Percentiles rank a stretch among this genome's conserved stretches.
phyloP scores from a whole-genome alignment of 2,329 filamentous ascomycete genomes.

The Hypoxylon sp. region DNA sequence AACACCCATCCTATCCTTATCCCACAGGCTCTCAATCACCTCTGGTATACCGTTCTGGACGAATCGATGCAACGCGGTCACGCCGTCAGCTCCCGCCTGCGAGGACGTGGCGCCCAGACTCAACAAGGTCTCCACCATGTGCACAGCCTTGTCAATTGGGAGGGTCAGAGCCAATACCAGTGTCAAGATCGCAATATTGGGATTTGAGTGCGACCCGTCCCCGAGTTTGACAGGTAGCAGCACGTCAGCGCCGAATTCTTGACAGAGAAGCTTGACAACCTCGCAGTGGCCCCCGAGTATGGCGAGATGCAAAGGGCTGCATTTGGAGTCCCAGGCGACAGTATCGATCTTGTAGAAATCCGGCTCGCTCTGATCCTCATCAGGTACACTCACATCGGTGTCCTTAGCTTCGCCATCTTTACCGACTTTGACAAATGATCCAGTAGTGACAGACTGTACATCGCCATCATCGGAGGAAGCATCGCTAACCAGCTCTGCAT shows the following conservation, averaged over 20 bases:
- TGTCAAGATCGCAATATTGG: constrained; percentile 73
- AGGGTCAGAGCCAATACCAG: constrained; percentile 76
- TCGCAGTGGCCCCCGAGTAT: constrained; percentile 79
- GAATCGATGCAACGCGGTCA: constrained; percentile 75
- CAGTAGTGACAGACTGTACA: constrained; percentile 69
- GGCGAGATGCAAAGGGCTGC: constrained; percentile 82
- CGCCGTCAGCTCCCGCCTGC: constrained; percentile 75
- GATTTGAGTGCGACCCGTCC: constrained; percentile 59
- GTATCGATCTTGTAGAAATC: constrained; percentile 85
- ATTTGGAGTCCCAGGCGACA: constrained; percentile 81
- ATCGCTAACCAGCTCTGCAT: constrained; percentile 62
- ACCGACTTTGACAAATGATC: constrained; percentile 79
- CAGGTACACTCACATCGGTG: constrained; percentile 59
- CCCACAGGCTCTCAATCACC: constrained; percentile 62
- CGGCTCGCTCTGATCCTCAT: constrained; percentile 74
- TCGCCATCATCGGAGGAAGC: constrained; percentile 66
- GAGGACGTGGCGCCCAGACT: constrained; percentile 78
- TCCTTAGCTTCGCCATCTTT: constrained; percentile 55
- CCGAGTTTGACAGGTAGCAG: constrained; percentile 79
- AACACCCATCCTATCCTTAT: constrained; percentile 70
- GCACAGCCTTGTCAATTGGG: constrained; percentile 70
- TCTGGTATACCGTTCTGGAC: constrained; percentile 63
- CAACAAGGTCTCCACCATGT: constrained; percentile 74
- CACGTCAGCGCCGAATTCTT: constrained; percentile 81
- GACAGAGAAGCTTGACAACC: constrained; percentile 76